Evolutionary conservation across 2,329 filamentous ascomycete species (phyloP), one percentile per base, ranked within the genome.

Genomic region (Clarireedia hainanense): DNA sequence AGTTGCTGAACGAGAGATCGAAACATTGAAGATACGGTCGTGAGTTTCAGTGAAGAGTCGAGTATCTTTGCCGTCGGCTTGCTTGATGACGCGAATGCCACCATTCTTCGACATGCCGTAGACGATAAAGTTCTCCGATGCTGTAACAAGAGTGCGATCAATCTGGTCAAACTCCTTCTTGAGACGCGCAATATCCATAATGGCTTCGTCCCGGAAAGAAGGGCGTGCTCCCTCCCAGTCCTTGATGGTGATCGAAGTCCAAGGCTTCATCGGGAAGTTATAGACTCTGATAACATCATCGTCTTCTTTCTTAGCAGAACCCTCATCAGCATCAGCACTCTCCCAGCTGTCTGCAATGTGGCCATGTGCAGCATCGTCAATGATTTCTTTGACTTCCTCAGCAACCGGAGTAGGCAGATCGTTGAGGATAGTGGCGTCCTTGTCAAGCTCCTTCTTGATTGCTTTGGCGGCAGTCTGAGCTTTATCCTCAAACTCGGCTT

Each of bases 161-260:
- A 96, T 86, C 73, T 97, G 94, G 68, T 99, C 94, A 66, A 97
- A 97, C 5, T 96, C 91, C 74, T 97, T 97, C 79, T 96, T 96
- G 61, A 97, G 79, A 57, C 91, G 84, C 51, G 94, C 92, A 68
- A 99, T 94, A 64, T 96, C 90, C 77, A 96, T 88, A 65, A 96
- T 85, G 45, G 86, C 81, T 62, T 92, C 87, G 56, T 89, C 83
- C 39, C 86, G 85, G 70, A 97, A 85, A 50, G 78, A 73, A 3
- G 85, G 78, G 15, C 81, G 79, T 26, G 77, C 70, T 57, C 83
- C 76, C 14, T 79, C 72, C 58, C 78, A 72, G 58, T 77, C 75
- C 69, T 83, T 76, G 64, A 97, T 81, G 12, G 82, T 84, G 68
- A 99, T 94, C 20, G 91, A 88, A 62, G 95, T 91, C 79, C 95